phyloP scores from a whole-genome alignment of 257 asterid genomes.

The Penstemon eatonii region DNA sequence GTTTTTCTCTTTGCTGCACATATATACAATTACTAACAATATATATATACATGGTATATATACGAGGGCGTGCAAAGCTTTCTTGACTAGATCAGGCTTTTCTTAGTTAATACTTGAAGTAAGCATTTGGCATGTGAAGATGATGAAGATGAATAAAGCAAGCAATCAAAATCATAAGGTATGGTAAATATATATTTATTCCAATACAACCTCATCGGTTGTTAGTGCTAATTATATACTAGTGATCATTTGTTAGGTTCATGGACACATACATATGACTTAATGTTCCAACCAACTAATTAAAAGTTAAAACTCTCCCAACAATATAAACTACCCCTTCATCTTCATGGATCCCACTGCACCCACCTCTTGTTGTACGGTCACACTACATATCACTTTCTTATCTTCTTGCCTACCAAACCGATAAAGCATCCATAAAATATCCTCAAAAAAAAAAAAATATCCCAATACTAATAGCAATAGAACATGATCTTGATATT shows the following conservation, averaged over 20 bases:
- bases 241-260: slow-evolving; percentile 7
- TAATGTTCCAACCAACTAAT: slow-evolving; percentile 41
- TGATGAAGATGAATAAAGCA: slow-evolving; percentile 1
- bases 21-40: too few relatives aligned
- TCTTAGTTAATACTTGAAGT: not conserved
- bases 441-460: not conserved
- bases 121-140: not conserved
- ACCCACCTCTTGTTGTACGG: slow-evolving; percentile 70
- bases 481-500: not conserved
- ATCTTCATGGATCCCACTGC: slow-evolving; percentile 44
- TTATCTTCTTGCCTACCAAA: slow-evolving; percentile 46
- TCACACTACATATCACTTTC: slow-evolving; percentile 45
- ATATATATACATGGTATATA: too few relatives aligned
- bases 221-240: slow-evolving; percentile 22
- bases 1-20: too few relatives aligned
- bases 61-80: not conserved
- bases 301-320: slow-evolving; percentile 40
- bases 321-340: slow-evolving; percentile 40
- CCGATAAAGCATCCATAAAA: slow-evolving; percentile 32
- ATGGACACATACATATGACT: slow-evolving; percentile 14
- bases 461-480: not conserved
- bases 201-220: slow-evolving; percentile 18
- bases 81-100: not conserved
- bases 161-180: not conserved
- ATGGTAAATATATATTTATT: slow-evolving; percentile 8